Percentiles rank a stretch among this genome's conserved stretches.
phyloP scores from a whole-genome alignment of 345 rosid genomes.

The Streptanthus diversifolius region DNA sequence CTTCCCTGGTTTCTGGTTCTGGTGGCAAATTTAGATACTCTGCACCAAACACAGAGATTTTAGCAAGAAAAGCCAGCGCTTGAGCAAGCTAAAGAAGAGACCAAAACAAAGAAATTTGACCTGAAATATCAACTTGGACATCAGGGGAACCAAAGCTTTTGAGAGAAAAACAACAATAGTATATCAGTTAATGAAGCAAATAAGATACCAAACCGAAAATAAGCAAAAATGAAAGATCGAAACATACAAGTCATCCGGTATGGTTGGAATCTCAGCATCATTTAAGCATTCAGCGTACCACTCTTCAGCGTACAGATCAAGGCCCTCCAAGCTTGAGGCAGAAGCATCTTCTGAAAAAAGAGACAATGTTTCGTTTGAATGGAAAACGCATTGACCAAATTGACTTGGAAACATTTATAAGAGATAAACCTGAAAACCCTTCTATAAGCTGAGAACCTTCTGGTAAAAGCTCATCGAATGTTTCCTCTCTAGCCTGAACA shows the following conservation, averaged over 20 bases:
- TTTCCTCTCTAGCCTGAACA: slow-evolving; percentile 60
- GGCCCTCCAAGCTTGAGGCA: slow-evolving; percentile 49
- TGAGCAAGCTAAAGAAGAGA: neutral
- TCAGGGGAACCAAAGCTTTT: slow-evolving; percentile 55
- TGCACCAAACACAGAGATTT: slow-evolving; percentile 26
- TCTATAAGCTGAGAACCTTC: slow-evolving; percentile 50
- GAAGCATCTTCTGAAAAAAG: slow-evolving; percentile 40
- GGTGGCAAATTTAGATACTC: slow-evolving; percentile 54
- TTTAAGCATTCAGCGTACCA: slow-evolving; percentile 77
- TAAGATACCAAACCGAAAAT: slow-evolving; percentile 9
- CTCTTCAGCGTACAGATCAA: slow-evolving; percentile 59
- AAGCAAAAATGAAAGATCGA: neutral
- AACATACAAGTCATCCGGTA: slow-evolving; percentile 66
- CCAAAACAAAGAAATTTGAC: slow-evolving; percentile 27
- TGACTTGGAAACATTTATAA: neutral
- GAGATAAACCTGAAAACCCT: slow-evolving; percentile 65
- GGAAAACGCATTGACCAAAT: slow-evolving; percentile 4
- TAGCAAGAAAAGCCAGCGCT: neutral
- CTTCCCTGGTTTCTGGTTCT: slow-evolving; percentile 38
- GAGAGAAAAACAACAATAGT: slow-evolving; percentile 25
- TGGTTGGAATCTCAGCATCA: slow-evolving; percentile 48
- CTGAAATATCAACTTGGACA: slow-evolving; percentile 58
- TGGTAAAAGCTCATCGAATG: slow-evolving; percentile 54
- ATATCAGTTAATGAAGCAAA: slow-evolving; percentile 23
- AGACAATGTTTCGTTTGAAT: slow-evolving; percentile 1